These are phyloP conservation scores for Saccharomycopsis synnaedendra DNA, from an alignment of 805 yeast species.

Conservation along the genomic window DNA sequence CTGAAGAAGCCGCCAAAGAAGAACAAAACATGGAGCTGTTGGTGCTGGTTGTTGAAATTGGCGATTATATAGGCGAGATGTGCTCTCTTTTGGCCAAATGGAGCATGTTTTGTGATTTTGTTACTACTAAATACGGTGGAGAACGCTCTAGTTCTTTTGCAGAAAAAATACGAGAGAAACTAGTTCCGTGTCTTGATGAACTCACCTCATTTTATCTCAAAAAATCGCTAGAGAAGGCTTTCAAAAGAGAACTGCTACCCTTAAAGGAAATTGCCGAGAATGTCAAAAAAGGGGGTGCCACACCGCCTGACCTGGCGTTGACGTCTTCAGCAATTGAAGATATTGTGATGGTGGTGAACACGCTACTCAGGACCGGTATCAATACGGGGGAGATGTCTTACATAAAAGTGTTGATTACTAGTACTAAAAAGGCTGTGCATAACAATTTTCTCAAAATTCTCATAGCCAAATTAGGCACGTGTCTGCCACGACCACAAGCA, in stretches of 20 bases:
- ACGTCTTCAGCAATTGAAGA: constrained; percentile 84
- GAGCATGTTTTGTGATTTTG: constrained; percentile 68
- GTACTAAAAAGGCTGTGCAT: constrained; percentile 48
- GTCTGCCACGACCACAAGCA: constrained; percentile 27
- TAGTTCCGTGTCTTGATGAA: constrained; percentile 52
- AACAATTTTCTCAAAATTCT: constrained; percentile 51
- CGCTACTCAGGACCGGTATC: constrained; percentile 50
- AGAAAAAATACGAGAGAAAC: constrained; percentile 38
- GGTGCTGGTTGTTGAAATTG: constrained; percentile 49
- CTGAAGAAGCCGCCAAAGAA: constrained; percentile 24
- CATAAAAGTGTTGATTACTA: constrained; percentile 42
- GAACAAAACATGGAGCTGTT: constrained; percentile 24
- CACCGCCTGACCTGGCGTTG: constrained; percentile 47
- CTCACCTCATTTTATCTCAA: constrained; percentile 58
- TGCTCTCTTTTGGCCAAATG: constrained; percentile 75
- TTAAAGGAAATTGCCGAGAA: constrained; percentile 28
- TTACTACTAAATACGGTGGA: constrained; percentile 38
- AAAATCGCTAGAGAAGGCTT: constrained; percentile 72
- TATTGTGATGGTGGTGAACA: constrained; percentile 59
- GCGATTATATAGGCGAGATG: constrained; percentile 58
- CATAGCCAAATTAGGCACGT: constrained; percentile 33
- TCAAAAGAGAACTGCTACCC: constrained; percentile 70
- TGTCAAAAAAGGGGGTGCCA: constrained; percentile 15
- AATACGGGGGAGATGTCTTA: constrained; percentile 58
- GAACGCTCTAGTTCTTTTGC: constrained; percentile 38